Conservation (phyloP, 1,139 yeast genomes). For the Zhuliangozyma blackwelliae region DNA sequence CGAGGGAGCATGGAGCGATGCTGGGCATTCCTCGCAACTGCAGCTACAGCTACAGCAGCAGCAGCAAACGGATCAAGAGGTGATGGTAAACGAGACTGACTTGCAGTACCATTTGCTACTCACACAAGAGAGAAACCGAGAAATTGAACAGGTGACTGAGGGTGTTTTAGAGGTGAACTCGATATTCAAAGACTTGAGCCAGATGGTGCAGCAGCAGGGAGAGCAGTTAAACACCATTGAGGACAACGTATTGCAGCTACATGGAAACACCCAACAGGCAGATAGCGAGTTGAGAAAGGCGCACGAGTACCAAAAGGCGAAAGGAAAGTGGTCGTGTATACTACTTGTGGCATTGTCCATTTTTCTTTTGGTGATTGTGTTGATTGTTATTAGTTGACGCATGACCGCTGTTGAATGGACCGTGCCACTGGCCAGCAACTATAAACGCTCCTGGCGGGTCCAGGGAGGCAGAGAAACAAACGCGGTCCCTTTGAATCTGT, state of each 20-base stretch:
- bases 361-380: constrained; percentile 33
- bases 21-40: no score
- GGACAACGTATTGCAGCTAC: constrained; percentile 63
- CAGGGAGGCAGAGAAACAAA: no score
- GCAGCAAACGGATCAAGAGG: constrained; percentile 15
- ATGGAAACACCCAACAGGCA: constrained; percentile 69
- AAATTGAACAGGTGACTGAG: constrained; percentile 65
- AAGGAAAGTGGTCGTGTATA: constrained; percentile 72
- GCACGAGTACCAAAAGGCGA: constrained; percentile 64
- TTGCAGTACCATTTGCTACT: constrained; percentile 68
- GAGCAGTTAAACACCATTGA: constrained; percentile 79
- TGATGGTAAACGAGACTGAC: constrained; percentile 49
- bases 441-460: no score
- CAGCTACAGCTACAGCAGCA: constrained; percentile 15
- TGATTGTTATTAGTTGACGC: constrained; percentile 29
- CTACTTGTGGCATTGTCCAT: constrained; percentile 45
- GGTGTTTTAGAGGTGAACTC: constrained; percentile 83
- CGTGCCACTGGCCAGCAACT: no score
- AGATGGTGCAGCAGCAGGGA: constrained; percentile 78
- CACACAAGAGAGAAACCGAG: constrained; percentile 69
- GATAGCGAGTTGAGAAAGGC: constrained; percentile 68
- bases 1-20: constrained; percentile 6
- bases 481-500: no score
- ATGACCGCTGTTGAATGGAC: no score
- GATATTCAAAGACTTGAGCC: constrained; percentile 76